Base-by-base conservation (phyloP, 108 stramenopile genomes). In the Fragilariopsis cylindrus region DNA sequence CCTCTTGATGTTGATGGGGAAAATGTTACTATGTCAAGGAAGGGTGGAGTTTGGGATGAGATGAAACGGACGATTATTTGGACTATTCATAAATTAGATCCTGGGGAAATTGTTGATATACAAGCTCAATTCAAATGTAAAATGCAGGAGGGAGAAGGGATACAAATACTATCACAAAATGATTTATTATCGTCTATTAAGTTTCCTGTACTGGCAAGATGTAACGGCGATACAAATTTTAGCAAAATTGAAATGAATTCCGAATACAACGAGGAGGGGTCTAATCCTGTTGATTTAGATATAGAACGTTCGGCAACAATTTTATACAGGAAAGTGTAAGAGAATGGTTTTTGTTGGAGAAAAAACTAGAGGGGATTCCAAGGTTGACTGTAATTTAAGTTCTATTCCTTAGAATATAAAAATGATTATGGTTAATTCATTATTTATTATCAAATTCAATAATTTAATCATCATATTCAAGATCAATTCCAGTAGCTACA, bases 21-120 rank as follows among this genome's bases (percentile, higher is more conserved):
- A 49, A 67, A 83, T 13, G 78, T 71, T 4, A 76, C 65, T 57
- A 79, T 84, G 81, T 81, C 81, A 6, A 21, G 69, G n/a, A 46
- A 72, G 41, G 86, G 78, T 2, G 88, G 88, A 2, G 66, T 82
- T 7, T 89, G 88, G 88, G 84, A 89, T 76, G 77, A 77, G 6
- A 69, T 89, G 76, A 85, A 87, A 79, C 82, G 89, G 45, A 74
- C 72, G 5, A 57, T 90, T 43, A 49, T 71, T 7, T 90, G 84
- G 84, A 64, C 68, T 4, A 16, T 65, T 30, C 57, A 76, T 7
- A 52, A 48, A 7, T 66, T 87, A 46, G 46, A 58, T 40, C 84
- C 86, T 1, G 84, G 88, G 21, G 74, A 85, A 72, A 60, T 69
- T 9, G 42, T 86, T 55, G 88, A 86, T 60, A 68, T 89, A 45